These are phyloP conservation scores for Pseudocercospora vitis DNA, from an alignment of 2,329 filamentous ascomycete species.

Conservation along the genomic window DNA sequence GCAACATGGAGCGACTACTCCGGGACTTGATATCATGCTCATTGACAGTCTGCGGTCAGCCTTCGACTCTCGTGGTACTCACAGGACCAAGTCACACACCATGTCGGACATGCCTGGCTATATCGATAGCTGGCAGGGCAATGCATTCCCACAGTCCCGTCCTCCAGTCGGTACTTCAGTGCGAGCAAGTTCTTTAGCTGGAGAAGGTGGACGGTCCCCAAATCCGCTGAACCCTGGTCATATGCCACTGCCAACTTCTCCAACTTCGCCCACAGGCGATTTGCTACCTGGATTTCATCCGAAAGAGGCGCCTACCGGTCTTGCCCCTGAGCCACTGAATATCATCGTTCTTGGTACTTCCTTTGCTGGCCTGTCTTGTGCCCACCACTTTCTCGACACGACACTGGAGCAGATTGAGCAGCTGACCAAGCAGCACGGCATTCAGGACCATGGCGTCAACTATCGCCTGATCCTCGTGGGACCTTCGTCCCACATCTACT, in stretches of 20 bases:
- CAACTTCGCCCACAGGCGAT: slow-evolving; percentile 1
- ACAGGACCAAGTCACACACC: neutral
- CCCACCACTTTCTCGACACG: slow-evolving; percentile 40
- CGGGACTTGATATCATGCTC: too few relatives aligned
- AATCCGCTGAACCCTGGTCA: neutral
- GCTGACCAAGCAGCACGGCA: slow-evolving; percentile 14
- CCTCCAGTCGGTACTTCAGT: neutral
- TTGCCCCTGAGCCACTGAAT: slow-evolving; percentile 33
- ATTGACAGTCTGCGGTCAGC: neutral
- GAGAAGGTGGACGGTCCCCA: too few relatives aligned
- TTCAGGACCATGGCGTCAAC: too few relatives aligned
- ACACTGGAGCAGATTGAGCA: slow-evolving; percentile 34
- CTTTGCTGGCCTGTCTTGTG: slow-evolving; percentile 41
- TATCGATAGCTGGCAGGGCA: neutral
- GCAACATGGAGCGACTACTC: too few relatives aligned
- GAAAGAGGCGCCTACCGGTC: slow-evolving; percentile 18
- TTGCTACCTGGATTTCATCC: slow-evolving; percentile 2
- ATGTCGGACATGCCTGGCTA: slow-evolving; percentile 5
- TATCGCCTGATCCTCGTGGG: slow-evolving; percentile 40
- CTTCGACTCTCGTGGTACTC: neutral
- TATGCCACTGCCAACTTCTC: neutral
- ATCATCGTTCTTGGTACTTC: slow-evolving; percentile 44
- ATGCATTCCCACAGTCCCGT: neutral
- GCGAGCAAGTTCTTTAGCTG: too few relatives aligned
- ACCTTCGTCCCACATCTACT: slow-evolving; percentile 41